Evolutionary conservation across 768 basidiomycete species (phyloP).

Genomic region (Pleurotus citrinopileatus): DNA sequence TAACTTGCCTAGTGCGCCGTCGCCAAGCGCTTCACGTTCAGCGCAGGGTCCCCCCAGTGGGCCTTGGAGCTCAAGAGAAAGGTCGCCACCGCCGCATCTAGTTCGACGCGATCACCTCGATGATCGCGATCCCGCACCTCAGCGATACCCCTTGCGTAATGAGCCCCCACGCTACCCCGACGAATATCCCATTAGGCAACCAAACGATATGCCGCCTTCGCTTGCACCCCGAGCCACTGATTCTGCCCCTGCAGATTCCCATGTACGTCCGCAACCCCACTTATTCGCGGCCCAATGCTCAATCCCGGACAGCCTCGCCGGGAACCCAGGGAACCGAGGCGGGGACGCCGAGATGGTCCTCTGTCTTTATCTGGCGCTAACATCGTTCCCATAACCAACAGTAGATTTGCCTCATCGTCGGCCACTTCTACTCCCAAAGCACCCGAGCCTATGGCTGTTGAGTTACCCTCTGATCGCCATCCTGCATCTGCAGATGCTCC

Average conservation of each 20-base stretch:
- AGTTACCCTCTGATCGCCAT: neutral
- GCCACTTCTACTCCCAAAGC: constrained; percentile 12
- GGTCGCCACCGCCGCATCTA: constrained; percentile 12
- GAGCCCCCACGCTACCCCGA: neutral
- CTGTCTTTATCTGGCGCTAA: constrained; percentile 32
- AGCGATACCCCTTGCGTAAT: neutral
- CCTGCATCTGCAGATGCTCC: neutral
- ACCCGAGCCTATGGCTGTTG: neutral
- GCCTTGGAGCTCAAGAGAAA: constrained; percentile 1
- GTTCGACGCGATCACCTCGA: constrained; percentile 5
- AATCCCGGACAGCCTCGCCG: neutral
- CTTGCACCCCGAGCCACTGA: constrained; percentile 6
- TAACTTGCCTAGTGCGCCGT: constrained; percentile 6
- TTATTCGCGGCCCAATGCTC: neutral
- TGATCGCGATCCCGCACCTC: neutral
- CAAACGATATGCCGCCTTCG: constrained; percentile 1
- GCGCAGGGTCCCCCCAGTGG: neutral
- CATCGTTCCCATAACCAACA: constrained; percentile 33
- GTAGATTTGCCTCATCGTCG: constrained; percentile 15
- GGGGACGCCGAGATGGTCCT: constrained; percentile 19
- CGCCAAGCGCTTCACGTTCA: neutral
- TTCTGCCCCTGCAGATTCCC: neutral
- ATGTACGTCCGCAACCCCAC: neutral
- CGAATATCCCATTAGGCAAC: neutral
- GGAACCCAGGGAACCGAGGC: constrained; percentile 23